Conservation (phyloP, 2,329 filamentous ascomycete genomes). For the Monilinia vaccinii-corymbosi region DNA sequence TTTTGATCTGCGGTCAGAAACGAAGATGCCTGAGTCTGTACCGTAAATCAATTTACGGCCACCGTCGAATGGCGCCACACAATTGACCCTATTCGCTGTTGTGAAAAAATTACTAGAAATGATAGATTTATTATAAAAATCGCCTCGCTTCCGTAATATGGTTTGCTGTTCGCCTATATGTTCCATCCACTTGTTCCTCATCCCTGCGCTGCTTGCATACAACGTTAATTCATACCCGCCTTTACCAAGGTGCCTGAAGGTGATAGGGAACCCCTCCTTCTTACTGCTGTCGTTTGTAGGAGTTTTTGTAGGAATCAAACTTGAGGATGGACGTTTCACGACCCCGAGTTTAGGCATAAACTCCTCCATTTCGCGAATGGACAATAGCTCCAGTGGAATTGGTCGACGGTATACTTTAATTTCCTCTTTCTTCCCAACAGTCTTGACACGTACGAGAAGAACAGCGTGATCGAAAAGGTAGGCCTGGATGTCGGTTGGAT, state of each 20-base stretch:
- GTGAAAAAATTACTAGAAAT: slow-evolving; percentile 53
- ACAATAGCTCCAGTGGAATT: slow-evolving; percentile 84
- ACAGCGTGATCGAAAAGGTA: slow-evolving; percentile 97
- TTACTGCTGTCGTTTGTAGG: slow-evolving; percentile 44
- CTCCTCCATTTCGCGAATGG: slow-evolving; percentile 96
- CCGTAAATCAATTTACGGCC: slow-evolving; percentile 91
- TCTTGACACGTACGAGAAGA: slow-evolving; percentile 82
- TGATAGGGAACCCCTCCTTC: slow-evolving; percentile 83
- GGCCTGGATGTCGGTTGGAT: slow-evolving; percentile 81
- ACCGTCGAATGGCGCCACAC: slow-evolving; percentile 88
- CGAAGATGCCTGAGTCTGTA: slow-evolving; percentile 87
- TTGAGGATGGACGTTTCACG: slow-evolving; percentile 80
- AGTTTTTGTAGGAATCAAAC: slow-evolving; percentile 59
- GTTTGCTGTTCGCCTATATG: slow-evolving; percentile 87
- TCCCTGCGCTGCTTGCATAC: slow-evolving; percentile 76
- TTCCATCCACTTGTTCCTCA: slow-evolving; percentile 94
- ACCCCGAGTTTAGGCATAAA: slow-evolving; percentile 74
- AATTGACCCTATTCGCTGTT: slow-evolving; percentile 76
- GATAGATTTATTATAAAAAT: slow-evolving; percentile 73
- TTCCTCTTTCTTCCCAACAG: slow-evolving; percentile 86
- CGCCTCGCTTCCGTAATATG: slow-evolving; percentile 74
- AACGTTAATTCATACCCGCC: slow-evolving; percentile 89
- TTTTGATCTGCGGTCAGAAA: slow-evolving; percentile 84
- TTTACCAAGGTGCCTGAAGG: slow-evolving; percentile 91
- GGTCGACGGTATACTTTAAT: slow-evolving; percentile 90